A percentile compares a stretch with the other conserved stretches of the same genome.
Evolutionary conservation across 2,329 filamentous ascomycete genomes (phyloP).

Genomic region (Botrytis aclada): DNA sequence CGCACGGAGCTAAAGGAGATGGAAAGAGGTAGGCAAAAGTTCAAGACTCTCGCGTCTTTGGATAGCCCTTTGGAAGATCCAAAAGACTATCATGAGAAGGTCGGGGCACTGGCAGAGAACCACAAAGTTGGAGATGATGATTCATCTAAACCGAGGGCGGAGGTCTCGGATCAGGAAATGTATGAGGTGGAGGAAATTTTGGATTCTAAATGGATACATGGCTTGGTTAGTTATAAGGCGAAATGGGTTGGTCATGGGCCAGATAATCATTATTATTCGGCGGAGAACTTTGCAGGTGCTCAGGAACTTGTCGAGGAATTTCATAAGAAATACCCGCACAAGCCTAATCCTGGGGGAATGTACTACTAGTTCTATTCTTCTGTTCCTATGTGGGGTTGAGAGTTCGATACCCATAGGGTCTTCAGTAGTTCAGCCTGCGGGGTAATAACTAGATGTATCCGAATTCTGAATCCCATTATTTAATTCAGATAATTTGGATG

Average conservation of each 20-base stretch:
- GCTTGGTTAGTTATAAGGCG: neutral
- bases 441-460: accelerated
- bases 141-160: neutral
- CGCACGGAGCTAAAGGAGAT: neutral
- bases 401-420: neutral
- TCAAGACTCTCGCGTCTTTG: neutral
- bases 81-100: neutral
- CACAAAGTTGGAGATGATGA: neutral
- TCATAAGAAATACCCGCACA: neutral
- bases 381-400: accelerated
- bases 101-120: too few relatives aligned
- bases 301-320: neutral
- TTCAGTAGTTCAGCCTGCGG: accelerated
- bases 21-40: accelerated
- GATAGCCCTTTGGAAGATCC: neutral
- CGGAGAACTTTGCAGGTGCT: neutral
- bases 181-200: neutral
- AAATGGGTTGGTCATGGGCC: neutral
- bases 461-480: neutral
- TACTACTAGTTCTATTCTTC: neutral
- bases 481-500: neutral
- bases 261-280: neutral
- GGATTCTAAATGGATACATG: neutral
- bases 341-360: neutral
- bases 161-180: too few relatives aligned